These are phyloP conservation scores for Styphnolobium japonicum DNA, from an alignment of 306 rosid species.

Conservation along the genomic window DNA sequence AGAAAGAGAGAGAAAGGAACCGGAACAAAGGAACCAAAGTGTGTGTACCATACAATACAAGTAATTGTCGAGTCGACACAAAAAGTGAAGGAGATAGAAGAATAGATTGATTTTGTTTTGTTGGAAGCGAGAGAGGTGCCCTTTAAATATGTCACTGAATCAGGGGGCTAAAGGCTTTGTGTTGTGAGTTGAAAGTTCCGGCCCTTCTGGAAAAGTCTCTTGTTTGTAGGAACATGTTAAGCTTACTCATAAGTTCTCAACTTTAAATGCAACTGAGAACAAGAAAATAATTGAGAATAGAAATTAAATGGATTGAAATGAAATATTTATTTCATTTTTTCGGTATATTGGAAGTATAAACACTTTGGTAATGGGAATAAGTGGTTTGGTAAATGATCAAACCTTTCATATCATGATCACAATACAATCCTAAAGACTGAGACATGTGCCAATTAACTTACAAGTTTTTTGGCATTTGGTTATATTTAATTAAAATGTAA, in stretches of 20 bases:
- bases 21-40: background rate
- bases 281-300: no score
- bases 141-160: background rate
- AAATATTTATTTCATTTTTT: no score
- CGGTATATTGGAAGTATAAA: no score
- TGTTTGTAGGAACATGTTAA: background rate
- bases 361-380: no score
- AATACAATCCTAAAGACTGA: no score
- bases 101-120: background rate
- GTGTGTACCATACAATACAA: background rate
- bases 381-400: no score
- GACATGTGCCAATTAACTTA: no score
- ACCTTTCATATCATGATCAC: no score
- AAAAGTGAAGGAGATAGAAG: background rate
- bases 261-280: no score
- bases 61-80: background rate
- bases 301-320: no score
- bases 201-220: background rate
- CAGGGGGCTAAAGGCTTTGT: background rate
- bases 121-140: background rate
- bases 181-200: background rate
- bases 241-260: background rate
- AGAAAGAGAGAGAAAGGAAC: background rate
- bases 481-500: no score
- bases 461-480: no score